Evolutionary conservation across 1,284 basidiomycete genomes (phyloP).

Genomic region (Trichosporon coremiiforme): DNA sequence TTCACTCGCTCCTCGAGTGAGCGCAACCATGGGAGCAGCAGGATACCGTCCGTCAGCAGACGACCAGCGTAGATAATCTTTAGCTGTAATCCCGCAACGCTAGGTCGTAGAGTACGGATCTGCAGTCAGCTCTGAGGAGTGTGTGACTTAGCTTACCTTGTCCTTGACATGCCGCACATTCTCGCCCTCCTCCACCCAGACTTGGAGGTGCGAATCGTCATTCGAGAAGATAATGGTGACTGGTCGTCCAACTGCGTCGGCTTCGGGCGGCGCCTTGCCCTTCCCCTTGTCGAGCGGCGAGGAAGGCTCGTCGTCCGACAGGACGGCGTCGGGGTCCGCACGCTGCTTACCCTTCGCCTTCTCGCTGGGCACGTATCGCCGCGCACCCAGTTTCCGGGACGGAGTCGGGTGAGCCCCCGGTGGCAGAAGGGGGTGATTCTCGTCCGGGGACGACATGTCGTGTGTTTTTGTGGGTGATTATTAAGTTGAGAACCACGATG

Average conservation of each 20-base stretch:
- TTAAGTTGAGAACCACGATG: not conserved
- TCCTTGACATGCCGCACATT: slow-evolving; percentile 73
- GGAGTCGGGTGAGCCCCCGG: not conserved
- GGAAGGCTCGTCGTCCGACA: slow-evolving; percentile 20
- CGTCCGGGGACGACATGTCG: slow-evolving; percentile 13
- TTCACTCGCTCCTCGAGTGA: slow-evolving; percentile 70
- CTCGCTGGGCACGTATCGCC: slow-evolving; percentile 21
- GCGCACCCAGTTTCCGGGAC: slow-evolving; percentile 6
- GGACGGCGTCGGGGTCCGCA: slow-evolving; percentile 56
- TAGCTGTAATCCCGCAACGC: slow-evolving; percentile 67
- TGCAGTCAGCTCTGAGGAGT: slow-evolving; percentile 46
- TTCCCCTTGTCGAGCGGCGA: slow-evolving; percentile 18
- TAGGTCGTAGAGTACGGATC: slow-evolving; percentile 70
- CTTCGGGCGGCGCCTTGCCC: not conserved
- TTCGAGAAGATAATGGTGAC: slow-evolving; percentile 66
- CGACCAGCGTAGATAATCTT: slow-evolving; percentile 84
- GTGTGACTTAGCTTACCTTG: slow-evolving; percentile 60
- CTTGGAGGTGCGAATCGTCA: slow-evolving; percentile 60
- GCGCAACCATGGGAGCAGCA: slow-evolving; percentile 70
- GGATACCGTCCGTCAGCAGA: slow-evolving; percentile 73
- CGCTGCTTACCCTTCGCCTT: slow-evolving; percentile 82
- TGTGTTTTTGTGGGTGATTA: not conserved
- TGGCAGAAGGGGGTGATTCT: not conserved
- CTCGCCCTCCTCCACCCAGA: slow-evolving; percentile 63
- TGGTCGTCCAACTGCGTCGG: slow-evolving; percentile 42